Percentiles rank a stretch among this genome's conserved stretches.
Evolutionary conservation across 2,329 filamentous ascomycete genomes (phyloP).

Genomic region (Apiospora pterosperma): DNA sequence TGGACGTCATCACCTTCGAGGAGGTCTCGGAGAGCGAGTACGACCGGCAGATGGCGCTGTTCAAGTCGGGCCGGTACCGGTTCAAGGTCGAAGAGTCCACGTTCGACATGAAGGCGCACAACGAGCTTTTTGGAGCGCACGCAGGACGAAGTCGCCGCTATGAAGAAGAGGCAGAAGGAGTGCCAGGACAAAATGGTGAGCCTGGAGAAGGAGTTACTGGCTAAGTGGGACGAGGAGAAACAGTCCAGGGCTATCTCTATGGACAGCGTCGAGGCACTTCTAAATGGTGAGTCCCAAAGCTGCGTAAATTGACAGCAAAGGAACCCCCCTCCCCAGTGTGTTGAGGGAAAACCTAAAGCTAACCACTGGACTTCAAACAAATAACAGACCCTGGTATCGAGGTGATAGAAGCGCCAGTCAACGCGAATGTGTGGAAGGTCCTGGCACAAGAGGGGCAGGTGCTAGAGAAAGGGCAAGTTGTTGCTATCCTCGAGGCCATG

Average conservation of each 20-base stretch:
- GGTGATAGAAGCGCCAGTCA: constrained; percentile 37
- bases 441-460: constrained; percentile 37
- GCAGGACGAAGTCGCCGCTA: constrained; percentile 40
- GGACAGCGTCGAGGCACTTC: constrained; percentile 43
- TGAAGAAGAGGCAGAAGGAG: constrained; percentile 40
- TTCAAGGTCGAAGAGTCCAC: constrained; percentile 45
- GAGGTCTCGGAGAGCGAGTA: constrained; percentile 50
- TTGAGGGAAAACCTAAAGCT: neutral
- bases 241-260: constrained; percentile 37
- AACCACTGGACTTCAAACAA: neutral
- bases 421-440: constrained; percentile 54
- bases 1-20: constrained; percentile 54
- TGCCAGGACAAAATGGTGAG: constrained; percentile 35
- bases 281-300: constrained; percentile 34
- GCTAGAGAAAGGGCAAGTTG: constrained; percentile 37
- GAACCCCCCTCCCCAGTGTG: too few relatives aligned
- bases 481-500: constrained; percentile 52
- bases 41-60: constrained; percentile 42
- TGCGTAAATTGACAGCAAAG: too few relatives aligned
- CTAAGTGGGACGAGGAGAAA: constrained; percentile 12
- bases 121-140: constrained; percentile 41
- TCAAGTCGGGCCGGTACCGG: constrained; percentile 46
- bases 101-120: constrained; percentile 56
- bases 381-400: constrained; percentile 9
- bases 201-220: constrained; percentile 12